Conservation (phyloP, 805 yeast species). For the Ogataea siamensis region DNA sequence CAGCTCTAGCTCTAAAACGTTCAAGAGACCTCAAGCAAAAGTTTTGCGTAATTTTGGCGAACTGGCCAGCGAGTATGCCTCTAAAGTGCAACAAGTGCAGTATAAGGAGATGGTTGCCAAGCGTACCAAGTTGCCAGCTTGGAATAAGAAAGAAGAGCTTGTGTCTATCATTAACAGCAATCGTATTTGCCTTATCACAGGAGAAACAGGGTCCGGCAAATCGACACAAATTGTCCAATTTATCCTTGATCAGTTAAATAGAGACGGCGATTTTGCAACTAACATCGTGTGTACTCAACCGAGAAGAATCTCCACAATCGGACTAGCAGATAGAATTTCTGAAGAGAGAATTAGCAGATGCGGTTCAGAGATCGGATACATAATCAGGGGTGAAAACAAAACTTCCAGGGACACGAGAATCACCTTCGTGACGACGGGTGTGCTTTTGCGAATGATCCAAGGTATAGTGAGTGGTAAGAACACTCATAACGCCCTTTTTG, state of each 20-base stretch:
- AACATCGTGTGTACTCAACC: constrained; percentile 90
- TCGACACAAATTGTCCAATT: constrained; percentile 95
- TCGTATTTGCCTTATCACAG: constrained; percentile 77
- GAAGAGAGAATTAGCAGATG: constrained; percentile 66
- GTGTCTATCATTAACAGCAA: constrained; percentile 54
- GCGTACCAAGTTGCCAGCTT: constrained; percentile 76
- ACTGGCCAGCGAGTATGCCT: constrained; percentile 36
- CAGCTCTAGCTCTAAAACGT: not conserved
- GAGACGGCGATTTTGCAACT: constrained; percentile 47
- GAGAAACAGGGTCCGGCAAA: constrained; percentile 98
- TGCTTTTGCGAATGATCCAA: constrained; percentile 81
- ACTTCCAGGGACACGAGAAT: constrained; percentile 61
- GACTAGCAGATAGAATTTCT: constrained; percentile 88
- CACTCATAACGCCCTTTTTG: constrained; percentile 40
- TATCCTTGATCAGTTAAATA: constrained; percentile 63
- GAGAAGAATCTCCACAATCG: constrained; percentile 91
- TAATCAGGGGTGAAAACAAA: constrained; percentile 86
- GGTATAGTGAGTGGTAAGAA: constrained; percentile 34
- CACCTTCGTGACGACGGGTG: constrained; percentile 92
- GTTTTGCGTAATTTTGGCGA: no score
- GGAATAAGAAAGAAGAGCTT: constrained; percentile 61
- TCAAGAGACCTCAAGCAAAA: constrained; percentile 33
- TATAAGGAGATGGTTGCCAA: constrained; percentile 37
- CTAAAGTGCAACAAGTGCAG: constrained; percentile 32
- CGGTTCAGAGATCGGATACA: constrained; percentile 83